Evolutionary conservation across 163 green algal species (phyloP), one percentile per base, ranked within the genome.

Genomic region (Volvox carteri): DNA sequence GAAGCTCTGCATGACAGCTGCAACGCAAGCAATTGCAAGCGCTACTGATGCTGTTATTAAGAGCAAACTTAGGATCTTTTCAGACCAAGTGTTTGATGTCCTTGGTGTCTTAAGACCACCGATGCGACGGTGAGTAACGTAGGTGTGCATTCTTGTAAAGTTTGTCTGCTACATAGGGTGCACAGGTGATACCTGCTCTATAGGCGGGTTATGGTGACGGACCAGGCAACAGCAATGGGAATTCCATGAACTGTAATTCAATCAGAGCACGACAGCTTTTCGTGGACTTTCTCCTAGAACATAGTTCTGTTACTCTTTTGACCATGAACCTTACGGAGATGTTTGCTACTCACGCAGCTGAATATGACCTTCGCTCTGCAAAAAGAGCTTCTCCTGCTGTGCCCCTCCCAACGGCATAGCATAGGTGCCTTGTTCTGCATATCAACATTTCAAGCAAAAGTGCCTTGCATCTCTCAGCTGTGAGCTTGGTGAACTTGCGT

Each of bases 1-100:
- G 35, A 84, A 62, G 3, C 7, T 58, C 39, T 60, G 56, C 78
- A 86, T 46, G 0, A 86, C 4, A 2, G 78, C 56, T 18, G 12
- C 39, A 4, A 86, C 54, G 33, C 67, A 67, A 9, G 78, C 56
- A 25, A 56, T 8, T 1, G 54, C 78, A 4, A 86, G 39, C 1
- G 56, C 54, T n/a, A 86, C 21, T 1, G 56, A 86, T 18, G 56
- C 78, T 46, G 78, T 39, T 16, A 86, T 39, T n/a, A 86, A 14
- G 6, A 86, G 25, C 39, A 74, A 37, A 8, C 52, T 73, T n/a
- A 85, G 18, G 9, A 72, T n/a, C 33, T 73, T 85, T n/a, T 85
- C 77, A 0, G 52, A 33, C 33, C 52, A 73, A n/a, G 77, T 67
- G 35, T 19, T 72, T 19, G 50, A n/a, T 1, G 52, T 25, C 8